Conservation (phyloP, 495 filamentous ascomycete genomes). For the Halenospora varia region DNA sequence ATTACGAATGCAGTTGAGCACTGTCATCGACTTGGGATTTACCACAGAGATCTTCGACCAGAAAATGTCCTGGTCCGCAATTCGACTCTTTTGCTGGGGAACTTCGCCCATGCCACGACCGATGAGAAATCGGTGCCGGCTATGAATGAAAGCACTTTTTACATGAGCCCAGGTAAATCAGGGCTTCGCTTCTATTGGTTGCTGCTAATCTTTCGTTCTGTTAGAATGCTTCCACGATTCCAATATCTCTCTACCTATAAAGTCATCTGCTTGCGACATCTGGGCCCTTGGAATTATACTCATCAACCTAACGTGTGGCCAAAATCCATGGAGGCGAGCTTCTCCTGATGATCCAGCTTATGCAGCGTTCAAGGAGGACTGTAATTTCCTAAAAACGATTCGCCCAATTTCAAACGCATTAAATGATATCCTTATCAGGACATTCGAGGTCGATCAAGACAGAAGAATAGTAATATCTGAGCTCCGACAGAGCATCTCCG, state of each 20-base stretch:
- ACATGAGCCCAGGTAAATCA: constrained; percentile 94
- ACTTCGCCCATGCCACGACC: constrained; percentile 91
- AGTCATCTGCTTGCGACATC: constrained; percentile 90
- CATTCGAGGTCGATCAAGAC: constrained; percentile 85
- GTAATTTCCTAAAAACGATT: constrained; percentile 86
- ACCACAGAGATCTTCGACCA: constrained; percentile 95
- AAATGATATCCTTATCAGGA: constrained; percentile 78
- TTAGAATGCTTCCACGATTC: constrained; percentile 90
- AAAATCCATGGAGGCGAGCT: constrained; percentile 98
- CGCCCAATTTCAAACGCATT: constrained; percentile 87
- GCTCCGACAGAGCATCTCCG: constrained; percentile 68
- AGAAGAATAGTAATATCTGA: constrained; percentile 83
- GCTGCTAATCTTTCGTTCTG: constrained; percentile 16
- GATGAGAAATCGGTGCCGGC: constrained; percentile 80
- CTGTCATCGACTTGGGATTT: constrained; percentile 91
- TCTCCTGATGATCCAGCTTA: constrained; percentile 92
- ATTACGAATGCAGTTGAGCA: constrained; percentile 95
- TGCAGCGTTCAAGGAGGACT: constrained; percentile 81
- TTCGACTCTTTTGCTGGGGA: constrained; percentile 86
- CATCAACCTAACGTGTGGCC: constrained; percentile 94
- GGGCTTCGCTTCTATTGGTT: constrained; percentile 18
- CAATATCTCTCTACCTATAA: constrained; percentile 81
- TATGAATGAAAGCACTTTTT: constrained; percentile 97
- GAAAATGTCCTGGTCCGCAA: constrained; percentile 96
- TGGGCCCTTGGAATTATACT: constrained; percentile 98